Percentiles rank a stretch among this genome's conserved stretches.
These are phyloP conservation scores for Nidula microcarpa DNA, from an alignment of 768 basidiomycete species.

Conservation along the genomic window DNA sequence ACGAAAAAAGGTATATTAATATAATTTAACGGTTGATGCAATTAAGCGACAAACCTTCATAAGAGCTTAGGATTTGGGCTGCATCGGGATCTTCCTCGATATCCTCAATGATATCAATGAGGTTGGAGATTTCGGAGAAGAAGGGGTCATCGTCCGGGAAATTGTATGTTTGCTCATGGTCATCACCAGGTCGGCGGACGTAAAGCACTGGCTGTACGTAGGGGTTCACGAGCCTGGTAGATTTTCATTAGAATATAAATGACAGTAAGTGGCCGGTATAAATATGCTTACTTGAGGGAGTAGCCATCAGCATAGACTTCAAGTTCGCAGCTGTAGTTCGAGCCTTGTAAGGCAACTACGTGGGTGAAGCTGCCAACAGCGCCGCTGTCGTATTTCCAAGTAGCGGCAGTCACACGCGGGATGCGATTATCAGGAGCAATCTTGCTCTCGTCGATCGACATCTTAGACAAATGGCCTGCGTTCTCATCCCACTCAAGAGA, in stretches of 20 bases:
- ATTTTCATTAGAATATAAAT: not conserved
- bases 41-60: slow-evolving; percentile 58
- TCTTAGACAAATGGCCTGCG: slow-evolving; percentile 79
- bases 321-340: slow-evolving; percentile 90
- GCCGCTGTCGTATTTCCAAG: slow-evolving; percentile 96
- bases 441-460: slow-evolving; percentile 78
- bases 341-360: slow-evolving; percentile 86
- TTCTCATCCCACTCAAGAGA: slow-evolving; percentile 92
- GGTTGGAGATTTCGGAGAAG: slow-evolving; percentile 89
- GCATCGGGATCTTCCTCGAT: slow-evolving; percentile 85
- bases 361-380: slow-evolving; percentile 93
- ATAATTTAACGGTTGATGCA: slow-evolving; percentile 1
- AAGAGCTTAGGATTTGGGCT: slow-evolving; percentile 76
- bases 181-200: slow-evolving; percentile 81
- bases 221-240: slow-evolving; percentile 75
- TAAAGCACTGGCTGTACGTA: slow-evolving; percentile 90
- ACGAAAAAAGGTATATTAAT: not conserved
- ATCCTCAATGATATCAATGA: slow-evolving; percentile 87
- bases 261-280: not conserved
- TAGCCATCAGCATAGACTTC: slow-evolving; percentile 95
- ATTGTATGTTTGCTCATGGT: slow-evolving; percentile 62
- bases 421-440: slow-evolving; percentile 88
- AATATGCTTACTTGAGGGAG: slow-evolving; percentile 60
- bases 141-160: slow-evolving; percentile 89
- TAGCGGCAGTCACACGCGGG: slow-evolving; percentile 89